These are phyloP conservation scores for Umbilicus rupestris DNA, from an alignment of 164 flowering plant genomes.

Conservation along the genomic window DNA sequence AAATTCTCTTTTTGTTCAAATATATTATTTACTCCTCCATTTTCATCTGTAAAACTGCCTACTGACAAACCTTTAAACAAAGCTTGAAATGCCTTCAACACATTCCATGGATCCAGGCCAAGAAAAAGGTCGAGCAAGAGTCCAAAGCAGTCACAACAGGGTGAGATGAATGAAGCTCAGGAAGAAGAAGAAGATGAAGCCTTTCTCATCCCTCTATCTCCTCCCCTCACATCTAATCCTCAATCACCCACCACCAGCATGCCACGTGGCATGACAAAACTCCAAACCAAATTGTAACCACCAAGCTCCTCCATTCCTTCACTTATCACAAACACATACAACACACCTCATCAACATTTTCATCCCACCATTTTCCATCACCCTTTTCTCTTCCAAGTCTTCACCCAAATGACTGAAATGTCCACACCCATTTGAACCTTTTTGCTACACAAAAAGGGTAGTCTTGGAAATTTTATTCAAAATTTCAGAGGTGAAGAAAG, in stretches of 20 bases:
- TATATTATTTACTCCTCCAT: too few species aligned
- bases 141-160: not conserved
- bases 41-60: too few species aligned
- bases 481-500: too few species aligned
- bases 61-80: too few species aligned
- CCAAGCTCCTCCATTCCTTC: slow-evolving; percentile 31
- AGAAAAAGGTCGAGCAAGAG: not conserved
- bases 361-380: not conserved
- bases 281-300: slow-evolving; percentile 28
- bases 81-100: too few species aligned
- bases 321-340: slow-evolving; percentile 24
- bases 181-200: not conserved
- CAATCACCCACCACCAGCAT: slow-evolving; percentile 33
- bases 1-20: too few species aligned
- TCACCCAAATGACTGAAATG: not conserved
- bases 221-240: slow-evolving; percentile 53
- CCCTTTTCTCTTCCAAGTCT: not conserved
- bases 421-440: slow-evolving; percentile 8
- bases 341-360: slow-evolving; percentile 28
- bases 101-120: not conserved
- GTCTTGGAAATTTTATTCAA: slow-evolving; percentile 19
- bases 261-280: slow-evolving; percentile 68
- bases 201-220: slow-evolving; percentile 17
- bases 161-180: not conserved
- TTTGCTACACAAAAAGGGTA: slow-evolving; percentile 30